Conservation (phyloP, 2,329 filamentous ascomycete species). For the Claviceps sp. region DNA sequence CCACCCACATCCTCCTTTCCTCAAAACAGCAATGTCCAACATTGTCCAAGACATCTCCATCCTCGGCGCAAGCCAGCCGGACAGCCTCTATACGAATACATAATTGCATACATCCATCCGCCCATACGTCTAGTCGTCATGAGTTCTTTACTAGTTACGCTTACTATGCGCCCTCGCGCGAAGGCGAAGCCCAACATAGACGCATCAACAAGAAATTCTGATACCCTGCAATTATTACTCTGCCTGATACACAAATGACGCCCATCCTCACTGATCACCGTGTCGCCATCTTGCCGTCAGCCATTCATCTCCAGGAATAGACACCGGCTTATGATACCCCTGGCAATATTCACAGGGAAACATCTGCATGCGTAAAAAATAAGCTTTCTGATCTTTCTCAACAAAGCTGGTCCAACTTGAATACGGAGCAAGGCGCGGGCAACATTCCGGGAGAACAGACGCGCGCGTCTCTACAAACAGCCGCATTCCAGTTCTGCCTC, state of each 20-base stretch:
- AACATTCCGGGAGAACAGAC: background rate
- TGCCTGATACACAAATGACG: background rate
- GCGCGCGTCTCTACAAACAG: background rate
- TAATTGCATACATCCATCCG: background rate
- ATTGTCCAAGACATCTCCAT: background rate
- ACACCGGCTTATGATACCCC: background rate
- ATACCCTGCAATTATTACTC: background rate
- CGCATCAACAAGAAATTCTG: background rate
- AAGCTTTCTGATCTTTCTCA: background rate
- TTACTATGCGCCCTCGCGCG: background rate
- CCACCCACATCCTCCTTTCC: fast-evolving
- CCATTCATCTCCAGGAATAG: background rate
- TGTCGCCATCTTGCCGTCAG: background rate
- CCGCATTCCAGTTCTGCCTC: background rate
- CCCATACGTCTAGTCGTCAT: background rate
- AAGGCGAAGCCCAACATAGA: background rate
- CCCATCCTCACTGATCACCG: background rate
- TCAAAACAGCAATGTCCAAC: background rate
- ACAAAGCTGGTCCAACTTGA: background rate
- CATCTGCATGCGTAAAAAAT: background rate
- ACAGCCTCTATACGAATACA: background rate
- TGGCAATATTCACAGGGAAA: background rate
- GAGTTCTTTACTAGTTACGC: background rate
- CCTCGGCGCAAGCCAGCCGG: too few species aligned
- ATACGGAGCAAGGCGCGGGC: background rate